These are phyloP conservation scores for Parasarocladium wereldwijsianum DNA, from an alignment of 2,329 filamentous ascomycete genomes.

Conservation along the genomic window DNA sequence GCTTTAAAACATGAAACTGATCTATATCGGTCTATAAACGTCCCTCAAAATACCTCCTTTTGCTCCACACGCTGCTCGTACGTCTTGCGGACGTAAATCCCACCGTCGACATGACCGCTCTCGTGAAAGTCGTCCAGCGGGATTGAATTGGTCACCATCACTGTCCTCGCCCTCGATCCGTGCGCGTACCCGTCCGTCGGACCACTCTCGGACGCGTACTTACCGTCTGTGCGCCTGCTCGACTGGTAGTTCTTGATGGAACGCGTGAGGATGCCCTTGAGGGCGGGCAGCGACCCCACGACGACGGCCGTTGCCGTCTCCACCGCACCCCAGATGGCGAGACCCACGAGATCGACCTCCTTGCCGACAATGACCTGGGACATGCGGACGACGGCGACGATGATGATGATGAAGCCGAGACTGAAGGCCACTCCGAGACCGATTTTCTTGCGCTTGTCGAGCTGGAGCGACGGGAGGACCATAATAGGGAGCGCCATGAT, in stretches of 20 bases:
- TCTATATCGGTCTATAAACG: too few relatives aligned
- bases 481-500: slow-evolving; percentile 11
- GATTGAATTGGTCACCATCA: slow-evolving; percentile 7
- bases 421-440: slow-evolving; percentile 10
- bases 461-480: slow-evolving; percentile 7
- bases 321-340: slow-evolving; percentile 14
- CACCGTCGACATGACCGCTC: slow-evolving; percentile 7
- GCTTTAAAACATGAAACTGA: too few relatives aligned
- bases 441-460: slow-evolving; percentile 9
- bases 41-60: slow-evolving; percentile 1
- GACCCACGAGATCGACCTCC: slow-evolving; percentile 8
- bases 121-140: slow-evolving; percentile 8
- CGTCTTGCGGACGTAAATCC: slow-evolving; percentile 9
- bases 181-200: slow-evolving; percentile 1
- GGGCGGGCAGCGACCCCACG: slow-evolving; percentile 10
- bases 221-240: slow-evolving; percentile 4
- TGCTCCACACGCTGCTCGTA: slow-evolving; percentile 5
- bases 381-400: slow-evolving; percentile 10
- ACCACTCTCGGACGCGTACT: background rate
- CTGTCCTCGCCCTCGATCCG: slow-evolving; percentile 1
- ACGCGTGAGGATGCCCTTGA: slow-evolving; percentile 9
- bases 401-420: slow-evolving; percentile 10
- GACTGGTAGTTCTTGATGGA: slow-evolving; percentile 6
- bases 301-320: slow-evolving; percentile 11
- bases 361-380: slow-evolving; percentile 9